Evolutionary conservation across 768 basidiomycete species (phyloP), one percentile per base, ranked within the genome.

Genomic region (Phlebiopsis flavidoalba): DNA sequence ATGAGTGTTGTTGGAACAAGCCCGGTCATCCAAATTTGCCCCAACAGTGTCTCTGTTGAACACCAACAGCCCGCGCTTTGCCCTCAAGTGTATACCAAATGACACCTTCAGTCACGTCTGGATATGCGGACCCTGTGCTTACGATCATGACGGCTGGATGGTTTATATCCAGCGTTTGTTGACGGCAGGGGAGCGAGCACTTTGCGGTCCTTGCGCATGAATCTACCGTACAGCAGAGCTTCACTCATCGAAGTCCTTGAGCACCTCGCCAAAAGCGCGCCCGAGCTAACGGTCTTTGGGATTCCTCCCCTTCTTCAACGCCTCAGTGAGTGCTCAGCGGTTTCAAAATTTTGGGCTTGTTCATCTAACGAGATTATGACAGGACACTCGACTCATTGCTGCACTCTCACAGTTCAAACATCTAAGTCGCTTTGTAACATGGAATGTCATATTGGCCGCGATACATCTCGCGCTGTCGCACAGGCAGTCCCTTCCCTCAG

Each of bases 401-500:
- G 61, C 46, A 2, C 50, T 66, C 21, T 36, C 65, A n/a, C 54
- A 54, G 22, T 64, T 64, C 63, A 62, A 64, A 57, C 36, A 63
- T 22, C 61, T 66, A 10, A 33, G 50, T n/a, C 52, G 51, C 8
- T 53, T 66, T 15, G 59, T 62, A 0, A 59, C 57, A n/a, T 64
- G 65, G 63, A 63, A 59, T 37, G 59, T 64, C 21, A 62, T n/a
- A n/a, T 66, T 51, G 53, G 46, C n/a, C 45, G 60, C 10, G 63
- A 66, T 31, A 60, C 63, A 1, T 58, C 60, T 8, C 58, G 55
- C 31, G 59, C 36, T 1, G 48, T 66, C 19, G 65, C 63, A 8
- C 24, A 61, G 24, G 65, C 64, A 2, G 63, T 63, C 45, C 65
- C 65, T 6, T 57, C 65, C 8, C 61, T 66, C 11, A 63, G 65